Evolutionary conservation across 495 filamentous ascomycete genomes (phyloP), one percentile per base, ranked within the genome.

Genomic region (Cetradonia linearis): DNA sequence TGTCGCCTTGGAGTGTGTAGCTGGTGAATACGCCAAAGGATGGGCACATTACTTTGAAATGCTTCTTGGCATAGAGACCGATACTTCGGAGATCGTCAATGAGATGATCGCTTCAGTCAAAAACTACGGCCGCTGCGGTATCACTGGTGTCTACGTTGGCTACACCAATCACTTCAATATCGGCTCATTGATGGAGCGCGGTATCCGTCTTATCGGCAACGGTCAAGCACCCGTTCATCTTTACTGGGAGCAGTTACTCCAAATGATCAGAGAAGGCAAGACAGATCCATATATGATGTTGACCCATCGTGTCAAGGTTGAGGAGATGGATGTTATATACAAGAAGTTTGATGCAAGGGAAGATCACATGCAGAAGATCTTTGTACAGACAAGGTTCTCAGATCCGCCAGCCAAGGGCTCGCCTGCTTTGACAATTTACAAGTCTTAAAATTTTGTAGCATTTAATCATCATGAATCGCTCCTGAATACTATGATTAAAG

Each of bases 161-260:
- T 92, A 83, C 71, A 87, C 85, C 6, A 91, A 84, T 64, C 85
- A 90, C 63, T 89, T 91, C 78, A 88, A 88, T 65, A 84, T 94
- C 65, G 88, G 91, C 33, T 79, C 88, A 1, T 66, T 95, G 23
- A 96, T 95, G 91, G 83, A 95, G 71, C 84, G 86, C 50, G 89
- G 91, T 31, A 83, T 95, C 63, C 82, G 83, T 1, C 77, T 95
- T 18, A 86, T 87, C 60, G 88, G 91, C 48, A 89, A 89, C 67
- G 89, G 91, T 3, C 90, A 95, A 69, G 86, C 87, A 0, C 89
- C 87, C 0, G 88, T 94, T 6, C 88, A 91, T 47, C 81, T 81
- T 58, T 93, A 95, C 72, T 95, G 87, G 89, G 74, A 87, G 27
- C 75, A 88, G 1, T 72, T 94, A 28, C 76, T 92, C 56, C 69